Base-by-base conservation (phyloP, 2,329 filamentous ascomycete species). In the Aspergillus arachidicola region DNA sequence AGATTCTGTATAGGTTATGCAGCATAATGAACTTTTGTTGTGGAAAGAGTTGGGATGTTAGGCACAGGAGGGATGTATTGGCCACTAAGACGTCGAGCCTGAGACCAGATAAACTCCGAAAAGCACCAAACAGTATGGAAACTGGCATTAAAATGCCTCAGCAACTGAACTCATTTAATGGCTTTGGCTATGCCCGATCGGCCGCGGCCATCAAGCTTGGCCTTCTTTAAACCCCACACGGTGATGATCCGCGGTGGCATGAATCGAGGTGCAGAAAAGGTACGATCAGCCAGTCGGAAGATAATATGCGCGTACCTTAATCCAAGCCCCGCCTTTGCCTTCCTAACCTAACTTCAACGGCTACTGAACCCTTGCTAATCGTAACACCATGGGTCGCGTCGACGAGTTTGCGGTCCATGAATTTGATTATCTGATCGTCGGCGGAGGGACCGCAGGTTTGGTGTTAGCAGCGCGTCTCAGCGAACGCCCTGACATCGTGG, bases 391-490 rank as follows among this genome's bases (percentile, higher is more conserved):
- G 51, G 21, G 30, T 34, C 59, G 41, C 11, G 5, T 43, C 21
- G 21, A 53, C 23, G 57, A 53, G n/a, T 48, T 50, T 32, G 21
- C 21, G 0, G n/a, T 3, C 1, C 46, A 46, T 16, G 26, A 2
- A 2, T 58, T 69, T 58, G 54, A 66, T 36, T 61, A 68, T 59
- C 60, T 85, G 41, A 70, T 86, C 62, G 71, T 85, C 43, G 84
- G 84, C 34, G 84, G 84, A 38, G 84, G 84, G 10, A 85, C 82
- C 1, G 82, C 82, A 2, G 84, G 84, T 1, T 73, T 86, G 11
- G 78, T 76, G 2, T 73, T 86, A 85, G 6, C 63, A 10, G 57
- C 56, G 6, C 64, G 66, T 14, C 62, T 67, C 5, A 80, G 81
- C 1, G 81, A 84, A 62, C 71, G 81, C 58, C 64, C 78, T 48